phyloP scores from a whole-genome alignment of 768 basidiomycete species.

The Mycena rosella region DNA sequence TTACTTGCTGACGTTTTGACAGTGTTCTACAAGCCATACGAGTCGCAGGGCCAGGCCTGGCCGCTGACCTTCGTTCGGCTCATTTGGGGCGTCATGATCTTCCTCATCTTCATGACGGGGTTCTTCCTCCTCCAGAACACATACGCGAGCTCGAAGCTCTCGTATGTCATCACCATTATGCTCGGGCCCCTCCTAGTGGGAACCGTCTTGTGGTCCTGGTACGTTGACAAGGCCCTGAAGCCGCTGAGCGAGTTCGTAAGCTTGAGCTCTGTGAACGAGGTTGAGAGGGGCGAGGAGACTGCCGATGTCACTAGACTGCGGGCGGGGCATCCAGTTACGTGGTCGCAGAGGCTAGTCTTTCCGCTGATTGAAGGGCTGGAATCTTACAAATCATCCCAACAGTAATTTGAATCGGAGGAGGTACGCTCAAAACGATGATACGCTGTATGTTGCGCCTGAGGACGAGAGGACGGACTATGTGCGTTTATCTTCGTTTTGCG shows the following conservation, averaged over 20 bases:
- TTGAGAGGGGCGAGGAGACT: conserved; percentile 89
- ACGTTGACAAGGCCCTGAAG: conserved; percentile 73
- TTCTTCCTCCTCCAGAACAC: conserved; percentile 80
- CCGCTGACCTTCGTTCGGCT: conserved; percentile 94
- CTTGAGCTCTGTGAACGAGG: conserved; percentile 88
- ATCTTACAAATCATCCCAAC: conserved; percentile 39
- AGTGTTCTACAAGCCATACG: conserved; percentile 99
- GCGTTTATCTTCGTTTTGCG: conserved; percentile 37
- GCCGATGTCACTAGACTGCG: conserved; percentile 81
- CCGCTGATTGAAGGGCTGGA: not conserved
- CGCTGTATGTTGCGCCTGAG: conserved; percentile 94
- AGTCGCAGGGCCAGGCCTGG: conserved; percentile 98
- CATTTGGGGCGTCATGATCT: conserved; percentile 93
- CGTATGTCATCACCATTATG: conserved; percentile 31
- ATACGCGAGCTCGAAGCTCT: conserved; percentile 44
- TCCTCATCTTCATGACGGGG: conserved; percentile 97
- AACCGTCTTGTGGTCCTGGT: conserved; percentile 87
- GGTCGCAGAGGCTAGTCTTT: conserved; percentile 82
- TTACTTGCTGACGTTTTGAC: conserved; percentile 2
- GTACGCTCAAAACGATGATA: conserved; percentile 95
- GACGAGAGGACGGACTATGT: conserved; percentile 94
- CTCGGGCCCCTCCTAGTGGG: conserved; percentile 82
- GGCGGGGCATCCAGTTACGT: conserved; percentile 88
- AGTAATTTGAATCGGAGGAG: conserved; percentile 88
- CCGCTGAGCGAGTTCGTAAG: conserved; percentile 88